These are phyloP conservation scores for Chrysoporthe austroafricana DNA, from an alignment of 2,329 filamentous ascomycete species.

Conservation along the genomic window DNA sequence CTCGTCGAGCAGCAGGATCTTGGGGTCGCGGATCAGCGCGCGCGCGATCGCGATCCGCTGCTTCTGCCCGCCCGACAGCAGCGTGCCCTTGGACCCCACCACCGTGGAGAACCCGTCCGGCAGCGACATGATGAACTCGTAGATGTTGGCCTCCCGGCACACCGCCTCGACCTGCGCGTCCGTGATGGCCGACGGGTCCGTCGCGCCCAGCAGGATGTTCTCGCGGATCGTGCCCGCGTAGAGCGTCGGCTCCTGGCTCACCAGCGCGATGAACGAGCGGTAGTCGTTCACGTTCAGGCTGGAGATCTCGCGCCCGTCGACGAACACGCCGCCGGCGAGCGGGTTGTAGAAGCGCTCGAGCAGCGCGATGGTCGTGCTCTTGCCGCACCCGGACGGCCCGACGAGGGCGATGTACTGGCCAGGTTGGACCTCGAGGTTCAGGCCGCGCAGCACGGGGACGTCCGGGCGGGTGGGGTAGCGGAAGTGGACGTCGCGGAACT, in stretches of 20 bases:
- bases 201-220: slow-evolving; percentile 81
- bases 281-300: slow-evolving; percentile 84
- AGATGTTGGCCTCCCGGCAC: slow-evolving; percentile 89
- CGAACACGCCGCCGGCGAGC: slow-evolving; percentile 74
- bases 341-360: slow-evolving; percentile 96
- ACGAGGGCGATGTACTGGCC: slow-evolving; percentile 89
- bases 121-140: slow-evolving; percentile 85
- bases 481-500: slow-evolving; percentile 93
- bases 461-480: slow-evolving; percentile 90
- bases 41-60: slow-evolving; percentile 93
- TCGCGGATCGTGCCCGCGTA: slow-evolving; percentile 92
- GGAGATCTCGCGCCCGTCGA: slow-evolving; percentile 84
- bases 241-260: slow-evolving; percentile 91
- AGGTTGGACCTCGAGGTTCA: slow-evolving; percentile 74
- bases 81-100: slow-evolving; percentile 83
- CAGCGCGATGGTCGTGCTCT: slow-evolving; percentile 89
- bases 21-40: slow-evolving; percentile 87
- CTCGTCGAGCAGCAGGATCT: slow-evolving; percentile 78
- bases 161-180: slow-evolving; percentile 77
- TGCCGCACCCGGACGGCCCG: slow-evolving; percentile 92
- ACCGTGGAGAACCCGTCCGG: slow-evolving; percentile 85
- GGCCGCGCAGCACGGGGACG: slow-evolving; percentile 85
- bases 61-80: slow-evolving; percentile 90
- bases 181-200: slow-evolving; percentile 62
- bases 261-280: slow-evolving; percentile 80